A percentile compares a stretch with the other conserved stretches of the same genome.
These are phyloP conservation scores for Handroanthus guayacan DNA, from an alignment of 257 asterid species.

Conservation along the genomic window DNA sequence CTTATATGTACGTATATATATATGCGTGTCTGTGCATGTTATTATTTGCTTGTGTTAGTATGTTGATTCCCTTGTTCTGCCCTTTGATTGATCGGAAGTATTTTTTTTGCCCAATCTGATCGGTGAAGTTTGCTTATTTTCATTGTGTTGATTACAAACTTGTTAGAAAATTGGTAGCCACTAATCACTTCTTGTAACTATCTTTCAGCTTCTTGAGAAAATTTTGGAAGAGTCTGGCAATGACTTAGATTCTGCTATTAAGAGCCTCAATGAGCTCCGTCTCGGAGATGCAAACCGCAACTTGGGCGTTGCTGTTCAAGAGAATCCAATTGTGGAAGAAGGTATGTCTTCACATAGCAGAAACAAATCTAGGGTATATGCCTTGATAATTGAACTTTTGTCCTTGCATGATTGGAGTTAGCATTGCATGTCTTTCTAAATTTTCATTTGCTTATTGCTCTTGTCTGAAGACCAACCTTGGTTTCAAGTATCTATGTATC, in stretches of 20 bases:
- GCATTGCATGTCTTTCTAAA: background rate
- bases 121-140: conserved; percentile 26
- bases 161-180: background rate
- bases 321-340: conserved; percentile 33
- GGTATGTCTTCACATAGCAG: conserved; percentile 43
- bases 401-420: background rate
- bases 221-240: conserved; percentile 58
- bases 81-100: background rate
- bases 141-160: background rate
- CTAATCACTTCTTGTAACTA: conserved; percentile 9
- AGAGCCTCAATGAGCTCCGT: conserved; percentile 56
- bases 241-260: conserved; percentile 60
- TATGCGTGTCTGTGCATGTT: too few relatives aligned
- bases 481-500: background rate
- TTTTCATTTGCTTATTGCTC: conserved; percentile 22
- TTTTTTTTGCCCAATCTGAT: conserved; percentile 15
- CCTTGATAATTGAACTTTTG: conserved; percentile 10
- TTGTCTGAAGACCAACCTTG: background rate
- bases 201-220: conserved; percentile 63
- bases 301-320: conserved; percentile 45
- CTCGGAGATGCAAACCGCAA: conserved; percentile 43
- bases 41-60: background rate
- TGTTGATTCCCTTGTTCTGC: background rate
- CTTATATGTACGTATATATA: background rate
- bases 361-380: background rate